Evolutionary conservation across 2,329 filamentous ascomycete species (phyloP).

Genomic region (Aspergillus tamarii): DNA sequence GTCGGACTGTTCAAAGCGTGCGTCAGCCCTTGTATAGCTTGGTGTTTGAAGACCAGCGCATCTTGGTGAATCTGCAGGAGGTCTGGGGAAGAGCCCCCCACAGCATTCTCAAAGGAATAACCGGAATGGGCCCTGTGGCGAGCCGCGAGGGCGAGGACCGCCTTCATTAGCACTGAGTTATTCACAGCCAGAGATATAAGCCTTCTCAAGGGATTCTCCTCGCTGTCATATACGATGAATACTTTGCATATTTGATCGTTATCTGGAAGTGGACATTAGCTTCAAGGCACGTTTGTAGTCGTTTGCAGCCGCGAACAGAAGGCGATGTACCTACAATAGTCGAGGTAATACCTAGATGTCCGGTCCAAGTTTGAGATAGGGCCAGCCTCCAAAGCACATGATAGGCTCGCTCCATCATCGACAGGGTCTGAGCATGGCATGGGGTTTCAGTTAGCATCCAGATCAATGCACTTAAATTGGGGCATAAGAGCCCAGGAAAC

Average conservation of each 20-base stretch:
- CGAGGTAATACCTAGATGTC: slow-evolving; percentile 34
- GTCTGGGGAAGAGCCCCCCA: slow-evolving; percentile 9
- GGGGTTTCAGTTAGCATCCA: neutral
- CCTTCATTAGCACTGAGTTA: slow-evolving; percentile 33
- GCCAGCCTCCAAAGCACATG: neutral
- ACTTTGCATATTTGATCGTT: slow-evolving; percentile 40
- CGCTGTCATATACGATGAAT: slow-evolving; percentile 40
- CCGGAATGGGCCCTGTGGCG: slow-evolving; percentile 37
- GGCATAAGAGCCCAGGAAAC: neutral
- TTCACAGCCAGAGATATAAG: slow-evolving; percentile 35
- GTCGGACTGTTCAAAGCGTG: slow-evolving; percentile 20
- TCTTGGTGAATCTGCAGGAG: slow-evolving; percentile 28
- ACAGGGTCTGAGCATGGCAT: neutral
- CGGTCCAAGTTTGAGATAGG: slow-evolving; percentile 17
- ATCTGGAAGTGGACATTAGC: slow-evolving; percentile 22
- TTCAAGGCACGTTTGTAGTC: neutral
- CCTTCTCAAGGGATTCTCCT: slow-evolving; percentile 37
- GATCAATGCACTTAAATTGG: neutral
- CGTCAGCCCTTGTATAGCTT: slow-evolving; percentile 37
- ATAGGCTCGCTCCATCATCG: neutral
- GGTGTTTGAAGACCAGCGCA: slow-evolving; percentile 38
- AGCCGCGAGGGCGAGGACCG: slow-evolving; percentile 38
- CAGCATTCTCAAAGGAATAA: slow-evolving; percentile 25
- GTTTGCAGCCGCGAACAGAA: neutral
- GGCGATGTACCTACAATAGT: slow-evolving; percentile 33